Conservation (phyloP, 208 protist genomes). For the Leishmania mexicana region DNA sequence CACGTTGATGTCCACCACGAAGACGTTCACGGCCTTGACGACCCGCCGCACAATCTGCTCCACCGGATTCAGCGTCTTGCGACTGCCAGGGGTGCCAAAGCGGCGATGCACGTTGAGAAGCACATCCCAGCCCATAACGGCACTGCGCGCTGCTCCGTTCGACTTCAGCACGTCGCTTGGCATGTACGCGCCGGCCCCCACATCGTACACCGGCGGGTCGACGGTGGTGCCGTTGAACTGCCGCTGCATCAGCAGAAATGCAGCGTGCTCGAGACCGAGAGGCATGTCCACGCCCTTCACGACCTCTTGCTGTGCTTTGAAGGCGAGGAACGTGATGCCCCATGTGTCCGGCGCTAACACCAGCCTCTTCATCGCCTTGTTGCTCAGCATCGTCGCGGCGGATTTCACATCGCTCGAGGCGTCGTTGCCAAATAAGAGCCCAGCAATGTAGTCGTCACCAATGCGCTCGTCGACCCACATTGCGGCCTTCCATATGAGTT, state of each 20-base stretch:
- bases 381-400: conserved; percentile 38
- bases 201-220: conserved; percentile 64
- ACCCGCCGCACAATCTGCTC: conserved; percentile 89
- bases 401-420: conserved; percentile 45
- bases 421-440: conserved; percentile 77
- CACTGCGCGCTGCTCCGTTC: conserved; percentile 48
- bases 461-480: conserved; percentile 88
- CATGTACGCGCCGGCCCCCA: conserved; percentile 42
- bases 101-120: conserved; percentile 85
- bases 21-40: conserved; percentile 91
- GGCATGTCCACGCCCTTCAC: conserved; percentile 78
- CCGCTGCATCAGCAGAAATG: conserved; percentile 64
- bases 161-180: conserved; percentile 24
- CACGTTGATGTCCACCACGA: conserved; percentile 90
- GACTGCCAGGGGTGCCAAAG: conserved; percentile 85
- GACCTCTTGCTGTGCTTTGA: conserved; percentile 83
- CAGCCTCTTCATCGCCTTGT: conserved; percentile 72
- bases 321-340: conserved; percentile 81
- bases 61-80: conserved; percentile 84
- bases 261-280: conserved; percentile 75
- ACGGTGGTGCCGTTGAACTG: conserved; percentile 45
- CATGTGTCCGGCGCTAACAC: conserved; percentile 77
- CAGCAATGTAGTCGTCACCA: conserved; percentile 84
- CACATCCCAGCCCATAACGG: conserved; percentile 75
- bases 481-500: conserved; percentile 72